phyloP scores from a whole-genome alignment of 1,284 basidiomycete species.

The Tetrapyrgos nigripes region DNA sequence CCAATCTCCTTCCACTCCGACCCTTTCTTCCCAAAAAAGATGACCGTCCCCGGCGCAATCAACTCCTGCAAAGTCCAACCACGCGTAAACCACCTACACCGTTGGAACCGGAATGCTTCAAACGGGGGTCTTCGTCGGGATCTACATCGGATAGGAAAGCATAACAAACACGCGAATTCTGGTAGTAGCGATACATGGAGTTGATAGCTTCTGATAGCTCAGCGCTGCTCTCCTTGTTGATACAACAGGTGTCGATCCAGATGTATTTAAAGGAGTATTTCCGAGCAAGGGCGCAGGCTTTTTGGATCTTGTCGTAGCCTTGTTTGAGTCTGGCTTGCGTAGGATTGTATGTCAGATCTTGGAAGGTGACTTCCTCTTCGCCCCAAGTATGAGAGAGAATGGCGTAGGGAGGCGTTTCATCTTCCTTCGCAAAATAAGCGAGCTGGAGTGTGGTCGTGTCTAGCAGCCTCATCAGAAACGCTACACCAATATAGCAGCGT shows the following conservation, averaged over 20 bases:
- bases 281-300: not conserved
- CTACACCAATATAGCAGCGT: too few species aligned
- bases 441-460: not conserved
- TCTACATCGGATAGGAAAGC: not conserved
- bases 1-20: not conserved
- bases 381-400: not conserved
- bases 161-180: not conserved
- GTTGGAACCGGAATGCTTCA: not conserved
- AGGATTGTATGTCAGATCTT: not conserved
- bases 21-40: not conserved
- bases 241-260: not conserved
- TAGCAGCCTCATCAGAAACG: too few species aligned
- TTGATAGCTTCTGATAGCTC: not conserved
- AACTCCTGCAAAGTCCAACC: not conserved
- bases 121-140: not conserved
- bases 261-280: not conserved
- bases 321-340: not conserved
- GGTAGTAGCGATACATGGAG: not conserved
- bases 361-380: not conserved
- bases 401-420: not conserved
- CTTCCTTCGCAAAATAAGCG: not conserved
- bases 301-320: not conserved
- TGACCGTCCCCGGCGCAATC: not conserved
- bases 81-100: not conserved
- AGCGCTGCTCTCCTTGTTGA: not conserved